These are phyloP conservation scores for Amaranthus palmeri DNA, from an alignment of 148 eudicot genomes.

Conservation along the genomic window DNA sequence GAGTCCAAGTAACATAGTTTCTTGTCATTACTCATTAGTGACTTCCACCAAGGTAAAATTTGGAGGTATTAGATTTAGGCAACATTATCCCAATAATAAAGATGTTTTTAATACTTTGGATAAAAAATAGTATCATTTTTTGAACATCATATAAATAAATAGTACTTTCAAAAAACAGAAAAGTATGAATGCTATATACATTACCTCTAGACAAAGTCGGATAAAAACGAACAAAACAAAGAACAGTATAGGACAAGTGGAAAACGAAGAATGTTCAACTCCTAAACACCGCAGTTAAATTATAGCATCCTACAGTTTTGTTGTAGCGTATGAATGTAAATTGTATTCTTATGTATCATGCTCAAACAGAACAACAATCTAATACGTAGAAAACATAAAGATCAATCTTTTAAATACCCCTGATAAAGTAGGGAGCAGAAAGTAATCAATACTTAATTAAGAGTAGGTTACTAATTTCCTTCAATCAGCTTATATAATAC, in stretches of 20 bases:
- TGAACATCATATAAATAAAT: background rate
- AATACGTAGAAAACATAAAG: background rate
- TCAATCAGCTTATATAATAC: slow-evolving; percentile 12
- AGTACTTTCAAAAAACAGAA: background rate
- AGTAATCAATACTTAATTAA: background rate
- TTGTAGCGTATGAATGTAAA: background rate
- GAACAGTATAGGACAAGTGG: background rate
- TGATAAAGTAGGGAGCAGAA: background rate
- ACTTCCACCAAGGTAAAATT: too few relatives aligned
- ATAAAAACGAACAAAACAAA: background rate
- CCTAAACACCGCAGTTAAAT: background rate
- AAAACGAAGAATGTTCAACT: background rate
- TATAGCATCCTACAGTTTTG: background rate
- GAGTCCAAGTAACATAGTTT: too few relatives aligned
- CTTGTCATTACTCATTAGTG: too few relatives aligned
- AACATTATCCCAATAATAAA: too few relatives aligned
- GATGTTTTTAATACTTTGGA: too few relatives aligned
- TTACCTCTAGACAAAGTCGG: background rate
- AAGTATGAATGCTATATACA: background rate
- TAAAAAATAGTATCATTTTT: too few relatives aligned
- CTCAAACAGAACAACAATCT: background rate
- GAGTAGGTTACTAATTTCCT: slow-evolving; percentile 10
- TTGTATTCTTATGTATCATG: background rate
- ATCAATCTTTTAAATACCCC: background rate
- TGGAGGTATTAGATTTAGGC: too few relatives aligned